A percentile compares a stretch with the other conserved stretches of the same genome.
Conservation (phyloP, 2,329 filamentous ascomycete species). For the Didymella lethalis region DNA sequence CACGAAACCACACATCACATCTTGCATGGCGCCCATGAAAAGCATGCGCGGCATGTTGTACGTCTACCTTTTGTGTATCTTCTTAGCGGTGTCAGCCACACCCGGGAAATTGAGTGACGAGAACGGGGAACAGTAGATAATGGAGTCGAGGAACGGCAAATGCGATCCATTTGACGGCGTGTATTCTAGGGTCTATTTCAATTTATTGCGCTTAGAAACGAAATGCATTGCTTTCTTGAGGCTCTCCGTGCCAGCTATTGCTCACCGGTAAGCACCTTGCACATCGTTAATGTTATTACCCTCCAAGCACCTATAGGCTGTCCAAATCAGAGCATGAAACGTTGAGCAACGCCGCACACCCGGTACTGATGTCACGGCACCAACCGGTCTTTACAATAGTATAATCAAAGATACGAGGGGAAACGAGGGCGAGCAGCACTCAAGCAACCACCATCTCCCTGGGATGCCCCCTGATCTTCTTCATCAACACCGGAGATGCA, state of each 20-base stretch:
- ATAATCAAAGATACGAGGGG: background rate
- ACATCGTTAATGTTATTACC: background rate
- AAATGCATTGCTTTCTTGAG: conserved; percentile 41
- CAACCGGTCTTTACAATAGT: background rate
- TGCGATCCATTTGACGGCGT: conserved; percentile 47
- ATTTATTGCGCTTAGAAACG: conserved; percentile 45
- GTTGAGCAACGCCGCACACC: background rate
- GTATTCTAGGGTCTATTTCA: conserved; percentile 47
- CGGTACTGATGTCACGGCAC: background rate
- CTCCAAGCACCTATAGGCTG: background rate
- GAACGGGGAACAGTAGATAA: conserved; percentile 41
- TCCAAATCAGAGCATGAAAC: background rate
- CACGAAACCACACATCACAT: conserved; percentile 34
- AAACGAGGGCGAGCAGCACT: background rate
- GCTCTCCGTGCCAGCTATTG: background rate
- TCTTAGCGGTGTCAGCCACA: conserved; percentile 27
- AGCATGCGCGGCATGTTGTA: conserved; percentile 44
- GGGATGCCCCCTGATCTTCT: conserved; percentile 5
- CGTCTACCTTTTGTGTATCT: conserved; percentile 49
- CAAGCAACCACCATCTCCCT: conserved; percentile 4
- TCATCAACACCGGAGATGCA: background rate
- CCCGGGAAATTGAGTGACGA: conserved; percentile 15
- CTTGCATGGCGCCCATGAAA: conserved; percentile 38
- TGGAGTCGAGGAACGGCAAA: conserved; percentile 42
- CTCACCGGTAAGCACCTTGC: background rate